Evolutionary conservation across 192 early-diverging fungal species (phyloP).

Genomic region (Podila clonocystis): DNA sequence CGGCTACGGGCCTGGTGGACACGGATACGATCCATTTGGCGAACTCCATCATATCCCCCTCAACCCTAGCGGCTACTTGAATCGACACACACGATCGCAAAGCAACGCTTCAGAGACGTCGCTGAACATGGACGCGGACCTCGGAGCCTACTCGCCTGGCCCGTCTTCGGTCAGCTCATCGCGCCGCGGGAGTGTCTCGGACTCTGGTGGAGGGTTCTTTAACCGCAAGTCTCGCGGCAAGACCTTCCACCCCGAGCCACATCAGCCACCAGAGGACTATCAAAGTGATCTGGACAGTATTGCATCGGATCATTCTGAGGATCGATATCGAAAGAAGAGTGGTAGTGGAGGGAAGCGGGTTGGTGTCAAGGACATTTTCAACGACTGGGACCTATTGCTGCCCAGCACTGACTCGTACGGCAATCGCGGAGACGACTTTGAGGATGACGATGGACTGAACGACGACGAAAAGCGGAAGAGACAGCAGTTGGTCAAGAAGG

Average conservation of each 20-base stretch:
- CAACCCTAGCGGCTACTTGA: not conserved
- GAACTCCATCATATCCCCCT: not conserved
- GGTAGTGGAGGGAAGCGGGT: not conserved
- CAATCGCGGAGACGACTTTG: slow-evolving; percentile 10
- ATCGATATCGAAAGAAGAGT: not conserved
- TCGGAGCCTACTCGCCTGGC: not conserved
- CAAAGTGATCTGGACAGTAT: not conserved
- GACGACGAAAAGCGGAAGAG: slow-evolving; percentile 41
- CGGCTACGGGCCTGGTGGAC: slow-evolving; percentile 3
- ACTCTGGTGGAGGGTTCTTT: slow-evolving; percentile 37
- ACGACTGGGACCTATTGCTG: slow-evolving; percentile 41
- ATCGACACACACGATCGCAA: slow-evolving; percentile 25
- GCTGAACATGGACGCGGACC: slow-evolving; percentile 30
- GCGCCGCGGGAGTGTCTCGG: slow-evolving; percentile 32
- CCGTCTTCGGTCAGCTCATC: slow-evolving; percentile 21
- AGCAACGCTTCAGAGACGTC: slow-evolving; percentile 47
- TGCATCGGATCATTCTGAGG: slow-evolving; percentile 13
- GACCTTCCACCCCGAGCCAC: slow-evolving; percentile 39
- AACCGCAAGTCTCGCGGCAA: slow-evolving; percentile 18
- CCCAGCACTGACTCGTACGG: slow-evolving; percentile 25
- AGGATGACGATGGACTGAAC: slow-evolving; percentile 42
- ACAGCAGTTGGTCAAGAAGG: slow-evolving; percentile 29
- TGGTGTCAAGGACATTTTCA: slow-evolving; percentile 25
- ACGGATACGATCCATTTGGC: not conserved
- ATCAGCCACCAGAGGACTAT: slow-evolving; percentile 31